phyloP scores from a whole-genome alignment of 148 eudicot species.

The Chenopodium suecicum region DNA sequence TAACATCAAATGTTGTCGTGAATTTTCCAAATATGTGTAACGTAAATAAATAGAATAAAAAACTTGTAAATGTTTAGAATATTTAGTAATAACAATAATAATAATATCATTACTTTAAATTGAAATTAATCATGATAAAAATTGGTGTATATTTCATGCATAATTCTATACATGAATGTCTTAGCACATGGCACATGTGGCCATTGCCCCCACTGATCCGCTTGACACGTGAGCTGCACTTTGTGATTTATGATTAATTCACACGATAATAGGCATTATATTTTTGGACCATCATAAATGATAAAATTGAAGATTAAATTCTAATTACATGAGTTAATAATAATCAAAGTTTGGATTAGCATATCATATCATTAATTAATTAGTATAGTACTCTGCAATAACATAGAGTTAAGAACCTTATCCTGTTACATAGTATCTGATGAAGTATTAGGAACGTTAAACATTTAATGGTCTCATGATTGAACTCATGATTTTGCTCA shows the following conservation, averaged over 20 bases:
- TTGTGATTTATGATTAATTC: slow-evolving; percentile 7
- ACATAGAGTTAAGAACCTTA: slow-evolving; percentile 10
- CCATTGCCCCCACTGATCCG: slow-evolving; percentile 16
- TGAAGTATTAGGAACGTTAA: slow-evolving; percentile 15
- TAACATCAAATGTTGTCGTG: no score
- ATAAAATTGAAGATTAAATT: neutral
- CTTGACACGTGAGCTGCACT: slow-evolving; percentile 13
- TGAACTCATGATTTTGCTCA: neutral
- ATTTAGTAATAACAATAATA: no score
- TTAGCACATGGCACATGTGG: slow-evolving; percentile 12
- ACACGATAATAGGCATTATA: neutral
- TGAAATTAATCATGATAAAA: no score
- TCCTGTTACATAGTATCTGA: slow-evolving; percentile 16
- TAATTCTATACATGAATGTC: slow-evolving; percentile 3
- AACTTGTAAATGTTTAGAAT: no score
- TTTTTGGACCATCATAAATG: neutral
- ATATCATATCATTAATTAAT: neutral
- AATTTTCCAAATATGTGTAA: no score
- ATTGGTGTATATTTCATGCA: neutral
- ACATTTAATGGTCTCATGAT: slow-evolving; percentile 16
- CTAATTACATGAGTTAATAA: neutral
- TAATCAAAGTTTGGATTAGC: neutral
- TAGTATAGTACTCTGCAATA: neutral
- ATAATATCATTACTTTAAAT: no score
- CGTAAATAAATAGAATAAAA: no score